A percentile compares a stretch with the other conserved stretches of the same genome.
Conservation (phyloP, 371 early-diverging fungal genomes). For the Mucor racemosus region DNA sequence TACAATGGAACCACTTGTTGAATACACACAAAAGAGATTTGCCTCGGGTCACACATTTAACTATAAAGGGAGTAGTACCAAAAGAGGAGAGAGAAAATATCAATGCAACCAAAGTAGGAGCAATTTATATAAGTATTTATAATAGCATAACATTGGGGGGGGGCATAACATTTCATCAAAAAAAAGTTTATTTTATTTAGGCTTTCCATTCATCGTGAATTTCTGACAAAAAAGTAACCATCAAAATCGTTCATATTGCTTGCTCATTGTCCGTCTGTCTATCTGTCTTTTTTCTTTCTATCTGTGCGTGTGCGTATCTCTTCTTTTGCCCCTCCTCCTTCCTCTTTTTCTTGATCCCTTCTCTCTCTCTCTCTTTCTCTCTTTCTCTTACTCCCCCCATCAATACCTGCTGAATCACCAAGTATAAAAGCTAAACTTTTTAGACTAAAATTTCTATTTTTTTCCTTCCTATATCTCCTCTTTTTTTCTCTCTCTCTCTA, state of each 20-base stretch:
- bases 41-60: not conserved
- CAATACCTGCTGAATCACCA: not conserved
- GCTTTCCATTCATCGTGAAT: not conserved
- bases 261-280: not conserved
- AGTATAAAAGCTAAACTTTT: not conserved
- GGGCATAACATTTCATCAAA: not conserved
- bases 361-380: not conserved
- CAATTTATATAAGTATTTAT: not conserved
- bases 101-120: not conserved
- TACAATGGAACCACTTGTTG: not conserved
- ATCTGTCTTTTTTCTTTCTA: not conserved
- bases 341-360: not conserved
- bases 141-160: not conserved
- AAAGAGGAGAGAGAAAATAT: not conserved
- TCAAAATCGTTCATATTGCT: not conserved
- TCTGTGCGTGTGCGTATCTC: not conserved
- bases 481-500: not conserved
- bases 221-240: not conserved
- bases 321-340: not conserved
- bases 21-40: not conserved
- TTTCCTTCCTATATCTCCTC: not conserved
- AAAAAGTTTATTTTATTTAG: conserved; percentile 6
- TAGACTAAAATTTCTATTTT: not conserved
- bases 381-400: not conserved
- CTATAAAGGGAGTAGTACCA: not conserved